Conservation (phyloP, 768 basidiomycete species). For the Suillus hirtellus region DNA sequence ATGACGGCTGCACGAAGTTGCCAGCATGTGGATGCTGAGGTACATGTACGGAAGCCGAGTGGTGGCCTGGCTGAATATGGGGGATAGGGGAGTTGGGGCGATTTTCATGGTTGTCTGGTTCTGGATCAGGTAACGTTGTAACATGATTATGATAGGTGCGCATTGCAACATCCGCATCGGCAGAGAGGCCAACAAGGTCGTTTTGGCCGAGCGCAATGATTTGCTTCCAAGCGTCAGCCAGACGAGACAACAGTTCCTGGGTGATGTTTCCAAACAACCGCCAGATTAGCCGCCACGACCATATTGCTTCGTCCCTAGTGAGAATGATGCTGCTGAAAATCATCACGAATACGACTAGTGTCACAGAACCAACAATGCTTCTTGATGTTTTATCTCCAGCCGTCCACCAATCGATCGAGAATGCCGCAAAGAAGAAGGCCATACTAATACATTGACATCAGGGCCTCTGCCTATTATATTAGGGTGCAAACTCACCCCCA, state of each 20-base stretch:
- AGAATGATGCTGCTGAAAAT: constrained; percentile 47
- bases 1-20: neutral
- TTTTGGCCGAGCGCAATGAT: no score
- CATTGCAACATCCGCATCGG: neutral
- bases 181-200: neutral
- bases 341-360: constrained; percentile 31
- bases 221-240: neutral
- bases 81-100: neutral
- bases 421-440: constrained; percentile 29
- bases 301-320: constrained; percentile 15
- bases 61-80: neutral
- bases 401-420: constrained; percentile 27
- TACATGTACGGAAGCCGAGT: neutral
- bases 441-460: constrained; percentile 21
- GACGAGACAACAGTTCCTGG: neutral
- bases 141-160: no score
- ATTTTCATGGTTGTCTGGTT: neutral
- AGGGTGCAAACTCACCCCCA: constrained; percentile 49
- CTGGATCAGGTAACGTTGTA: neutral
- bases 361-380: constrained; percentile 32
- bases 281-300: constrained; percentile 23
- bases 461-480: neutral
- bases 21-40: neutral
- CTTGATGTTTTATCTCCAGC: constrained; percentile 15
- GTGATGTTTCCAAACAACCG: neutral